Percentiles rank a stretch among this genome's conserved stretches.
Conservation (phyloP, 192 early-diverging fungal species). For the Backusella macrospora region DNA sequence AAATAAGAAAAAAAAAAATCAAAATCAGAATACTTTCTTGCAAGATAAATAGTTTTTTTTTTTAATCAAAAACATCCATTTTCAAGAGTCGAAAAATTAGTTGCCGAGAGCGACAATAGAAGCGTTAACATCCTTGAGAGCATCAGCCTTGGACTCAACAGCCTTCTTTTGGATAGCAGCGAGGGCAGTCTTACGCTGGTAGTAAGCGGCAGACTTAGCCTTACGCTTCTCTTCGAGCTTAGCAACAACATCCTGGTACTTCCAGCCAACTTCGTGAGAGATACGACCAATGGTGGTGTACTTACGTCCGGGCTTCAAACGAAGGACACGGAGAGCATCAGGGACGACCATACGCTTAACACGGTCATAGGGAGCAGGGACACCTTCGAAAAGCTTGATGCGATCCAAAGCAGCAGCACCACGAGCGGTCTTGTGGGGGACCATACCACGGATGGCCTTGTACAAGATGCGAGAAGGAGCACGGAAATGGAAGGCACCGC, state of each 20-base stretch:
- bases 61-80: conserved; percentile 13
- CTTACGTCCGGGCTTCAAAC: conserved; percentile 97
- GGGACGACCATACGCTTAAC: conserved; percentile 98
- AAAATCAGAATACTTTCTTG: conserved; percentile 1
- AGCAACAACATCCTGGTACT: conserved; percentile 97
- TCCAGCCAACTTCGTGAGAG: conserved; percentile 98
- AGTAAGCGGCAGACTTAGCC: conserved; percentile 90
- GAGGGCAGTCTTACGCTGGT: conserved; percentile 85
- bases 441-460: conserved; percentile 97
- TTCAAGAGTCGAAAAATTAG: conserved; percentile 40
- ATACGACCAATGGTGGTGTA: conserved; percentile 94
- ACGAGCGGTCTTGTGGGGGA: conserved; percentile 99
- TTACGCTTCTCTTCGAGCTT: conserved; percentile 99
- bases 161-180: conserved; percentile 41
- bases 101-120: conserved; percentile 59
- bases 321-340: conserved; percentile 94
- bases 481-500: conserved; percentile 99
- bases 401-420: conserved; percentile 96
- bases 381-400: conserved; percentile 99
- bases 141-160: conserved; percentile 52
- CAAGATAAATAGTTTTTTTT: background rate
- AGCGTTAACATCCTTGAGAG: conserved; percentile 59
- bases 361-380: conserved; percentile 97
- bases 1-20: background rate
- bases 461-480: conserved; percentile 97